phyloP scores from a whole-genome alignment of 2,329 filamentous ascomycete genomes.

The Paramyrothecium roridum region DNA sequence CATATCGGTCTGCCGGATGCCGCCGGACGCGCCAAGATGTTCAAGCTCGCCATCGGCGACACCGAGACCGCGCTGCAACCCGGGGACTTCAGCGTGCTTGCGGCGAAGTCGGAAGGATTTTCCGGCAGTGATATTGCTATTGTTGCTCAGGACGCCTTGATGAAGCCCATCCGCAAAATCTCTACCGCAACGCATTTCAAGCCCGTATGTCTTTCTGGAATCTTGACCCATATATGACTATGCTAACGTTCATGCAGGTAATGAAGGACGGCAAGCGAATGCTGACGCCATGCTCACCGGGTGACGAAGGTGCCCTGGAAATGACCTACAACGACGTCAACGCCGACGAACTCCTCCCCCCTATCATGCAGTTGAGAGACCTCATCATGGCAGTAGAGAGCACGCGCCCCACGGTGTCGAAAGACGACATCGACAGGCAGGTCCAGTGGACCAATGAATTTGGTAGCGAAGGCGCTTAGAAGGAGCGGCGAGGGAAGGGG shows the following conservation, averaged over 20 bases:
- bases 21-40: conserved; percentile 87
- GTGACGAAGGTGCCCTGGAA: conserved; percentile 79
- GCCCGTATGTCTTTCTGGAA: conserved; percentile 59
- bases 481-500: conserved; percentile 6
- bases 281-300: conserved; percentile 89
- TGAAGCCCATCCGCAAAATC: conserved; percentile 96
- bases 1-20: conserved; percentile 91
- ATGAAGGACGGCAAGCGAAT: conserved; percentile 64
- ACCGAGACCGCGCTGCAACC: conserved; percentile 82
- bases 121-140: conserved; percentile 96
- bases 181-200: conserved; percentile 98
- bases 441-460: conserved; percentile 96
- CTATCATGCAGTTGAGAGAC: conserved; percentile 82
- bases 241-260: conserved; percentile 48
- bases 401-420: conserved; percentile 84
- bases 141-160: conserved; percentile 91
- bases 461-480: conserved; percentile 75
- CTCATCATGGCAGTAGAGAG: conserved; percentile 90
- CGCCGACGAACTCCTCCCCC: conserved; percentile 80
- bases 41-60: conserved; percentile 88
- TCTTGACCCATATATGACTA: background rate
- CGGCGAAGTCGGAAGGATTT: conserved; percentile 84
- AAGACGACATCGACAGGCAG: conserved; percentile 79
- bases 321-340: conserved; percentile 92
- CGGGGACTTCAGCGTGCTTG: conserved; percentile 77